Evolutionary conservation across 805 yeast genomes (phyloP).

Genomic region (Ogataea allantospora): DNA sequence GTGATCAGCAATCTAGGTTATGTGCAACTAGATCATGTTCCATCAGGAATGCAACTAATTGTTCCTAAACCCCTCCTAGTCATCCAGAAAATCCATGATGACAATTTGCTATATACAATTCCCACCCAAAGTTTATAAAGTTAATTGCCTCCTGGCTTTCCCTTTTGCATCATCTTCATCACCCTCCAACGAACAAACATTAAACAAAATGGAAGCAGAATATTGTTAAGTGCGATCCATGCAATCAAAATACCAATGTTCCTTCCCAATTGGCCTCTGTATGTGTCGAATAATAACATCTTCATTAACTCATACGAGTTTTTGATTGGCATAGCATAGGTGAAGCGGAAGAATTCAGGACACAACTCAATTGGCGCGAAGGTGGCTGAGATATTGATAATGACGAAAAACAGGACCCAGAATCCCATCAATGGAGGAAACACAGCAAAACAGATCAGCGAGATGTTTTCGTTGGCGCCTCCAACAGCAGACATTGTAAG

Average conservation of each 20-base stretch:
- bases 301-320: constrained; percentile 61
- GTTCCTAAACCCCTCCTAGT: constrained; percentile 11
- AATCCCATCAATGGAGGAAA: constrained; percentile 68
- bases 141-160: background rate
- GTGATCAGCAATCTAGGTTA: constrained; percentile 19
- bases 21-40: constrained; percentile 8
- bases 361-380: constrained; percentile 62
- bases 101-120: background rate
- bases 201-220: constrained; percentile 44
- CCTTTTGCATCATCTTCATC: constrained; percentile 1
- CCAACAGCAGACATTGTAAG: constrained; percentile 77
- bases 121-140: background rate
- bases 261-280: constrained; percentile 57
- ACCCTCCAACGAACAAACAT: constrained; percentile 35
- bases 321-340: constrained; percentile 68
- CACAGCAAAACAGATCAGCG: constrained; percentile 47
- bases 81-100: background rate
- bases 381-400: constrained; percentile 65
- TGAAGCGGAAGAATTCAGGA: constrained; percentile 57
- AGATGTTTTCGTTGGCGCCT: constrained; percentile 66
- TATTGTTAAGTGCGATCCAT: constrained; percentile 56
- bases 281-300: constrained; percentile 55
- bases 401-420: constrained; percentile 72
- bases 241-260: constrained; percentile 57
- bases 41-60: constrained; percentile 10